Percentiles rank a stretch among this genome's conserved stretches.
phyloP scores from a whole-genome alignment of 441 rosid genomes.

The Sinapis alba region DNA sequence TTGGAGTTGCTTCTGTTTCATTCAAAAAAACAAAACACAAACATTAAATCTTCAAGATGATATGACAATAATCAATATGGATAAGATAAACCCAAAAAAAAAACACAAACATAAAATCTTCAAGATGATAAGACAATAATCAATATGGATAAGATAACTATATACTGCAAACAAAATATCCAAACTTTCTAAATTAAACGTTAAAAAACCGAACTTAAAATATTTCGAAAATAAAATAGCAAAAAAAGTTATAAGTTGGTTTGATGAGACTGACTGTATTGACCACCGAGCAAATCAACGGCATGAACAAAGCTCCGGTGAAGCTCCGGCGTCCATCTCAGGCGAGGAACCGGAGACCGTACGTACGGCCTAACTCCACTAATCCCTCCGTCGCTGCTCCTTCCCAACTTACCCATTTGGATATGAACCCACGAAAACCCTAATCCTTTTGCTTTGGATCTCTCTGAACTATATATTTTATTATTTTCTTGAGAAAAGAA shows the following conservation, averaged over 20 bases:
- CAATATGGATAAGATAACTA: neutral
- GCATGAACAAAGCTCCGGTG: constrained; percentile 58
- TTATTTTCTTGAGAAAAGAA: neutral
- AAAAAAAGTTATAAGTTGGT: neutral
- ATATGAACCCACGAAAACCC: constrained; percentile 13
- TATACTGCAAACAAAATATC: neutral
- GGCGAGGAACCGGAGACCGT: constrained; percentile 59
- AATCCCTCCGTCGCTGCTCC: constrained; percentile 31
- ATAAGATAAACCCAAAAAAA: neutral
- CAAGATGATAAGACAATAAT: neutral
- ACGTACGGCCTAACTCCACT: constrained; percentile 53
- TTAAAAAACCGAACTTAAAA: neutral
- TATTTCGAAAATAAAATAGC: neutral
- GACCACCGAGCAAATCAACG: constrained; percentile 59
- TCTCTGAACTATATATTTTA: neutral
- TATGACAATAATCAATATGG: neutral
- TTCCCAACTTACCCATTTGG: constrained; percentile 39
- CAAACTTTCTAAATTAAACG: neutral
- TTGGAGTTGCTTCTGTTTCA: constrained; percentile 88
- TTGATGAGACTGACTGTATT: constrained; percentile 48
- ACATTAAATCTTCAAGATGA: neutral
- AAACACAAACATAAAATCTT: neutral
- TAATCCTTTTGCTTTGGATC: neutral
- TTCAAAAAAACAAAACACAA: constrained; percentile 21
- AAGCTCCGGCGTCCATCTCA: constrained; percentile 65